phyloP scores from a whole-genome alignment of 768 basidiomycete genomes.

The Chlorophyllum brunneum region DNA sequence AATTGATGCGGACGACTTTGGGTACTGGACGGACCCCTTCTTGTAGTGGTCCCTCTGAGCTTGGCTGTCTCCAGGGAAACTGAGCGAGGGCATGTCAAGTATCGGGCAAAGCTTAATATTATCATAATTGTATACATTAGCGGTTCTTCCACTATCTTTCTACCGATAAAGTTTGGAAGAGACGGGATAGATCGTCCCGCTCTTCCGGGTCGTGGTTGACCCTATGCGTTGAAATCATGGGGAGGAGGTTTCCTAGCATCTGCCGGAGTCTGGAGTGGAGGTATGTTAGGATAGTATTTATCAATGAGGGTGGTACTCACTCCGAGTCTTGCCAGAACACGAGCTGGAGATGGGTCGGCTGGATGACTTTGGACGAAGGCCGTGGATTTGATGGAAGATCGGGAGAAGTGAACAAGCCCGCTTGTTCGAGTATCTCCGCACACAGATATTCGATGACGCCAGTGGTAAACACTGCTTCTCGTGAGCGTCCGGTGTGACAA shows the following conservation, averaged over 20 bases:
- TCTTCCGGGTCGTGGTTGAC: not conserved
- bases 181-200: not conserved
- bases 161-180: slow-evolving; percentile 1
- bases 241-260: slow-evolving; percentile 1
- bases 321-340: slow-evolving; percentile 5
- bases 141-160: not conserved
- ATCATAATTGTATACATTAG: no score
- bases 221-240: not conserved
- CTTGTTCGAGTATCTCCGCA: slow-evolving; percentile 84
- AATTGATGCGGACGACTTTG: no score
- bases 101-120: no score
- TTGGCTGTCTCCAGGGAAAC: no score
- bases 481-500: not conserved
- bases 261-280: not conserved
- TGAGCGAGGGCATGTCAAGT: no score
- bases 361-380: not conserved
- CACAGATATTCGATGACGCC: slow-evolving; percentile 85
- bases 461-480: slow-evolving; percentile 64
- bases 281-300: not conserved
- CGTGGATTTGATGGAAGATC: no score
- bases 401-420: slow-evolving; percentile 41
- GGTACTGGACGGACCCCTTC: no score
- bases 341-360: not conserved
- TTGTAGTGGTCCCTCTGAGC: no score
- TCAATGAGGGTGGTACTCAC: not conserved